These are phyloP conservation scores for Butyriboletus loyo DNA, from an alignment of 768 basidiomycete species.

Conservation along the genomic window DNA sequence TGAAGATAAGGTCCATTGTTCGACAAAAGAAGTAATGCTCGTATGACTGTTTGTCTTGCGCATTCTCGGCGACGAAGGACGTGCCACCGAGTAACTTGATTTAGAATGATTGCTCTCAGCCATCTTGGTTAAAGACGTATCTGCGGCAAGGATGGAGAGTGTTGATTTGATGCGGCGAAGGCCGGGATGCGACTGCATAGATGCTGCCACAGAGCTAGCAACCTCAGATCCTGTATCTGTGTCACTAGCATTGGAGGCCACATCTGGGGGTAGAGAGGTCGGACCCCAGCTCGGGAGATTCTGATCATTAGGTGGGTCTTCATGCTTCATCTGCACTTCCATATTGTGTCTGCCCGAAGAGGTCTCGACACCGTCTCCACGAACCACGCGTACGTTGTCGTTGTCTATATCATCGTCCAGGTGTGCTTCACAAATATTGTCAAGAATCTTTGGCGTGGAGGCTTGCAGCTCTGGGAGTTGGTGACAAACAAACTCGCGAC, in stretches of 20 bases:
- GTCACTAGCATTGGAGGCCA: conserved; percentile 1
- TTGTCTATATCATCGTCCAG: conserved; percentile 72
- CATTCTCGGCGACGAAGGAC: conserved; percentile 47
- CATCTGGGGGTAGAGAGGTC: conserved; percentile 1
- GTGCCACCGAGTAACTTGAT: conserved; percentile 27
- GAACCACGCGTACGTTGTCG: conserved; percentile 62
- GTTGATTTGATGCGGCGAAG: conserved; percentile 33
- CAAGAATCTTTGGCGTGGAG: conserved; percentile 51
- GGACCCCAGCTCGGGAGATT: conserved; percentile 55
- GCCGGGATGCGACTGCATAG: conserved; percentile 14
- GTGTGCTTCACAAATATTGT: conserved; percentile 50
- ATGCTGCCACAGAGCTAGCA: conserved; percentile 2
- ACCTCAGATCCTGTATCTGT: conserved; percentile 3
- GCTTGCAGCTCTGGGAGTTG: conserved; percentile 53
- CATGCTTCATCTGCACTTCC: conserved; percentile 34
- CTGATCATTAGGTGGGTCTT: conserved; percentile 29
- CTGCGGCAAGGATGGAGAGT: conserved; percentile 23
- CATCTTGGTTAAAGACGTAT: conserved; percentile 14
- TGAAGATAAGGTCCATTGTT: conserved; percentile 59
- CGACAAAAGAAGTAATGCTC: conserved; percentile 55
- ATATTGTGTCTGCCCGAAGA: conserved; percentile 39
- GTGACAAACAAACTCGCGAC: conserved; percentile 63
- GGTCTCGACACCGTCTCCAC: conserved; percentile 68
- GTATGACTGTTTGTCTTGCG: conserved; percentile 50
- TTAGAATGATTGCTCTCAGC: conserved; percentile 12